A percentile compares a stretch with the other conserved stretches of the same genome.
Evolutionary conservation across 2,329 filamentous ascomycete species (phyloP).

Genomic region (Aspergillus ochraceus): DNA sequence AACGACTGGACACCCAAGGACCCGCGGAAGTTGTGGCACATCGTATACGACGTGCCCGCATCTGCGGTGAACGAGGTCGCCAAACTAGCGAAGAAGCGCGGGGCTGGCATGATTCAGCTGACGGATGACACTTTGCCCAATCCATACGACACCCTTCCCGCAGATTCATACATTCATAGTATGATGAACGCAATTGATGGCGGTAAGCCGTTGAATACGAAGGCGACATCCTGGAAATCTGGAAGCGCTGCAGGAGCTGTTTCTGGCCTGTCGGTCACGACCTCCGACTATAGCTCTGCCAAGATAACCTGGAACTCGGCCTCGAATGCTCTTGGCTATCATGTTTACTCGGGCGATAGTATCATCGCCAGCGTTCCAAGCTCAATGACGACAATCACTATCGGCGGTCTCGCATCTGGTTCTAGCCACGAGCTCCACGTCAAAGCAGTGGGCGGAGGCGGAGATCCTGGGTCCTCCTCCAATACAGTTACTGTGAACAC

Average conservation of each 20-base stretch:
- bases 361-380: conserved; percentile 10
- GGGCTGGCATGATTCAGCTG: conserved; percentile 16
- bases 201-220: conserved; percentile 8
- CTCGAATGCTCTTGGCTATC: conserved; percentile 14
- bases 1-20: conserved; percentile 31
- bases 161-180: conserved; percentile 18
- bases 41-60: conserved; percentile 30
- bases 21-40: conserved; percentile 34
- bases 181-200: conserved; percentile 14
- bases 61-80: conserved; percentile 7
- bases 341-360: conserved; percentile 9
- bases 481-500: conserved; percentile 9
- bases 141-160: conserved; percentile 19
- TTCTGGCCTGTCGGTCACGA: conserved; percentile 7
- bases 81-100: conserved; percentile 7
- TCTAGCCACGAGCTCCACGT: conserved; percentile 9
- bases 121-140: conserved; percentile 17
- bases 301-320: conserved; percentile 13
- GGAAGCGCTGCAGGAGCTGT: conserved; percentile 7
- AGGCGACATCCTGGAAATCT: conserved; percentile 1
- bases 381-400: conserved; percentile 15
- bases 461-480: conserved; percentile 2
- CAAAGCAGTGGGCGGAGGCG: conserved; percentile 9
- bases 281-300: conserved; percentile 18
- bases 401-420: conserved; percentile 13